A percentile compares a stretch with the other conserved stretches of the same genome.
phyloP scores from a whole-genome alignment of 192 early-diverging fungal genomes.

The Coemansia sp. region DNA sequence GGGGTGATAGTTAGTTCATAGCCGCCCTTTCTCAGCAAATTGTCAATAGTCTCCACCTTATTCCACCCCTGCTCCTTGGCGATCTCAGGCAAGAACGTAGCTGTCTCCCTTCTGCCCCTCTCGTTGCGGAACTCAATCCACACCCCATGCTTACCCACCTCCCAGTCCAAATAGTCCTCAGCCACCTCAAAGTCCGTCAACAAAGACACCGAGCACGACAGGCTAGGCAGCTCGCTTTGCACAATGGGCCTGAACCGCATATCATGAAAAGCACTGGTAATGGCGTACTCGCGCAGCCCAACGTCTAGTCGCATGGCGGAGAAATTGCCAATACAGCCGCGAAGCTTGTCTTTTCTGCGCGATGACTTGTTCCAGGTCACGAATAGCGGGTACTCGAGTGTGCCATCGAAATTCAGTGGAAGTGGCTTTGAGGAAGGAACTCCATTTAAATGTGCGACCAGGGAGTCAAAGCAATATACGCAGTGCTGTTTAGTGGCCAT shows the following conservation, averaged over 20 bases:
- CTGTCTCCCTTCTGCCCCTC: slow-evolving; percentile 54
- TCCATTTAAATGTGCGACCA: slow-evolving; percentile 62
- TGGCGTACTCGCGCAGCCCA: slow-evolving; percentile 78
- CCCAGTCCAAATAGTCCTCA: slow-evolving; percentile 79
- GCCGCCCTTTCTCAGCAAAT: slow-evolving; percentile 84
- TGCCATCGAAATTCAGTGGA: slow-evolving; percentile 17
- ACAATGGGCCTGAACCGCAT: slow-evolving; percentile 80
- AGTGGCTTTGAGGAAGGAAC: neutral
- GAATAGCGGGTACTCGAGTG: slow-evolving; percentile 56
- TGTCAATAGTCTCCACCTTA: slow-evolving; percentile 79
- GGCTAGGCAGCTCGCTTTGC: slow-evolving; percentile 59
- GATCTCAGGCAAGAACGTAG: slow-evolving; percentile 93
- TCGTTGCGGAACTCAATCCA: slow-evolving; percentile 80
- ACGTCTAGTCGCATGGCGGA: slow-evolving; percentile 61
- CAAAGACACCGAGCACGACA: slow-evolving; percentile 81
- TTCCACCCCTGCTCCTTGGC: slow-evolving; percentile 87
- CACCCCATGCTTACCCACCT: slow-evolving; percentile 87
- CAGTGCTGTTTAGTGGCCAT: slow-evolving; percentile 62
- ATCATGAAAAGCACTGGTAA: slow-evolving; percentile 81
- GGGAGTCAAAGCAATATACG: slow-evolving; percentile 77
- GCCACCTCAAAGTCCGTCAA: slow-evolving; percentile 84
- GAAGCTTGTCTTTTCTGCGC: slow-evolving; percentile 50
- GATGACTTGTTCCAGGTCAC: slow-evolving; percentile 42
- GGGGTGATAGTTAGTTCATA: slow-evolving; percentile 63
- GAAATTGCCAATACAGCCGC: slow-evolving; percentile 96